Conservation (phyloP, 768 basidiomycete species). For the Neoboletus brunneissimus region DNA sequence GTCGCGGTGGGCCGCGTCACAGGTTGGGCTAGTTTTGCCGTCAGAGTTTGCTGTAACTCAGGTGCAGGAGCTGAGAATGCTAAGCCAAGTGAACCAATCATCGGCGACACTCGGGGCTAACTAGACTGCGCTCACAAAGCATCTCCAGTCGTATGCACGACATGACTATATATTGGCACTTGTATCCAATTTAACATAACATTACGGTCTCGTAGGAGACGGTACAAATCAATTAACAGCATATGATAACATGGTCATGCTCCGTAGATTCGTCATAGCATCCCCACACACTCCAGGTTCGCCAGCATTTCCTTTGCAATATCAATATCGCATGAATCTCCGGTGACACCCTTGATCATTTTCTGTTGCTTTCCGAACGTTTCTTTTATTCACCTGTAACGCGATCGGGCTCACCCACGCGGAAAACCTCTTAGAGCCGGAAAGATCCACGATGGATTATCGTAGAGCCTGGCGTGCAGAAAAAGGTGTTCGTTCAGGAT, state of each 20-base stretch:
- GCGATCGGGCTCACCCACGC: not conserved
- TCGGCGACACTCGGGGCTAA: not conserved
- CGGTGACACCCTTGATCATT: not conserved
- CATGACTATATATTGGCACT: conserved; percentile 1
- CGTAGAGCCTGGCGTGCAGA: conserved; percentile 18
- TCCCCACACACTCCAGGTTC: not conserved
- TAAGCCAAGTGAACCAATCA: not conserved
- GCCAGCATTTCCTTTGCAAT: not conserved
- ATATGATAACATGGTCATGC: conserved; percentile 28
- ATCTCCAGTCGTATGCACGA: not conserved
- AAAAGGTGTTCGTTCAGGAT: conserved; percentile 15
- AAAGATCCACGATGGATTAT: conserved; percentile 5
- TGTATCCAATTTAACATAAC: conserved; percentile 25
- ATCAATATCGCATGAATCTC: conserved; percentile 3
- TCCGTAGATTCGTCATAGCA: conserved; percentile 15
- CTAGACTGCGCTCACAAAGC: too few relatives aligned
- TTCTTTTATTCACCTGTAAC: not conserved
- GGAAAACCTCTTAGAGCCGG: not conserved
- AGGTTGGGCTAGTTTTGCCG: too few relatives aligned
- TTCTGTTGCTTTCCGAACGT: not conserved
- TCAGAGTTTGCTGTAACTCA: too few relatives aligned
- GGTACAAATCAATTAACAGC: conserved; percentile 33
- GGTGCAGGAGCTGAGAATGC: too few relatives aligned
- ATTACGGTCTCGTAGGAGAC: conserved; percentile 28
- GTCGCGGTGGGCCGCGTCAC: not conserved